These are phyloP conservation scores for Colletotrichum sp. DNA, from an alignment of 2,329 filamentous ascomycete genomes.

Conservation along the genomic window DNA sequence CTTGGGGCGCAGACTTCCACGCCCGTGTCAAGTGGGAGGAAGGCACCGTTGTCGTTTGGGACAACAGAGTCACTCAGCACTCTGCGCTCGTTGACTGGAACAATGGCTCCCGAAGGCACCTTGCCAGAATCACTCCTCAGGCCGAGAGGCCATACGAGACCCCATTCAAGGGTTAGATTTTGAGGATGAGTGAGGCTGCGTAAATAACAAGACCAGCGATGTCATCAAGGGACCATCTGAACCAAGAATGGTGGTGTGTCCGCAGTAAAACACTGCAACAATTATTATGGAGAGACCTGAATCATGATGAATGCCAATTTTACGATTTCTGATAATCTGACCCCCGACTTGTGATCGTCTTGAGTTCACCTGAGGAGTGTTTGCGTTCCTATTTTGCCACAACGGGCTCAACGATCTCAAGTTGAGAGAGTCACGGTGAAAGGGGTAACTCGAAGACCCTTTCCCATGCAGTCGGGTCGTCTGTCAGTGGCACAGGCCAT, in stretches of 20 bases:
- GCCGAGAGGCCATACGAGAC: slow-evolving; percentile 18
- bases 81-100: slow-evolving; percentile 20
- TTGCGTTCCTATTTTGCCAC: background rate
- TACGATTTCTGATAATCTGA: background rate
- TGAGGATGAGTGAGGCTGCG: background rate
- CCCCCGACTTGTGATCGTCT: background rate
- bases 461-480: background rate
- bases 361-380: background rate
- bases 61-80: slow-evolving; percentile 19
- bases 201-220: background rate
- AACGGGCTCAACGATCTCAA: background rate
- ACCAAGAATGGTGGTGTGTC: background rate
- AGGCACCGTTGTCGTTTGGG: slow-evolving; percentile 18
- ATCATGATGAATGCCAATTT: background rate
- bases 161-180: slow-evolving; percentile 6
- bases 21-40: slow-evolving; percentile 21
- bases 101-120: slow-evolving; percentile 16
- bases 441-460: background rate
- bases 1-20: slow-evolving; percentile 20
- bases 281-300: background rate
- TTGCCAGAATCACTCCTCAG: slow-evolving; percentile 19
- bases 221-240: background rate
- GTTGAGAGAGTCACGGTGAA: background rate
- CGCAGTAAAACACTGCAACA: background rate
- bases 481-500: background rate